Evolutionary conservation across 2,329 filamentous ascomycete genomes (phyloP).

Genomic region (Diaporthe citrichinensis): DNA sequence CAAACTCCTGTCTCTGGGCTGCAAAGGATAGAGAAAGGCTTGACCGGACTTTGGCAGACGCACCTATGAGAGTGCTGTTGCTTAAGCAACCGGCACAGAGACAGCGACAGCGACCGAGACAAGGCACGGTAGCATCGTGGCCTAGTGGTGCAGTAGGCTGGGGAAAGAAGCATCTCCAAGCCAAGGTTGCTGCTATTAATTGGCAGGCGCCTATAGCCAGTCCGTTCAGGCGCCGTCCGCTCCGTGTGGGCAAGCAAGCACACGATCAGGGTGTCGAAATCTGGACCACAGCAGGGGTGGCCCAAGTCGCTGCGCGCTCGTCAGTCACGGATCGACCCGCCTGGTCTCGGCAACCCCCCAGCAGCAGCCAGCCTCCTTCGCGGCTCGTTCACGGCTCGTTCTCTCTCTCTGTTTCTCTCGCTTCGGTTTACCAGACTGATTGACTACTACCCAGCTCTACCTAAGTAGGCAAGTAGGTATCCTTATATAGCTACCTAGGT

Average conservation of each 20-base stretch:
- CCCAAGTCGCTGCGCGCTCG: conserved; percentile 23
- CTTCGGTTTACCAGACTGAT: neutral
- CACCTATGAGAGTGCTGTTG: neutral
- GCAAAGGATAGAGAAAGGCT: neutral
- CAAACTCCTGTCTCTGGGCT: neutral
- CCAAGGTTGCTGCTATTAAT: conserved; percentile 2
- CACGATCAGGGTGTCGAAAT: conserved; percentile 7
- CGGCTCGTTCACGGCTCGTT: neutral
- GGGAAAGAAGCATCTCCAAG: conserved; percentile 10
- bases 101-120: neutral
- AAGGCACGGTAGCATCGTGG: conserved; percentile 16
- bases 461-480: neutral
- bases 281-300: conserved; percentile 26
- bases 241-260: neutral
- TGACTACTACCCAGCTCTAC: neutral
- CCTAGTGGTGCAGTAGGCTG: conserved; percentile 17
- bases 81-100: conserved; percentile 23
- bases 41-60: neutral
- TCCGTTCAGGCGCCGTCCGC: neutral
- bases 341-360: conserved; percentile 19
- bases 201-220: conserved; percentile 10
- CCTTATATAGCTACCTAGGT: neutral
- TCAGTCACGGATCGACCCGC: conserved; percentile 36
- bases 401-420: neutral
- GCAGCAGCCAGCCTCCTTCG: conserved; percentile 1